phyloP scores from a whole-genome alignment of 2,329 filamentous ascomycete genomes.

The Aspergillus awamori region DNA sequence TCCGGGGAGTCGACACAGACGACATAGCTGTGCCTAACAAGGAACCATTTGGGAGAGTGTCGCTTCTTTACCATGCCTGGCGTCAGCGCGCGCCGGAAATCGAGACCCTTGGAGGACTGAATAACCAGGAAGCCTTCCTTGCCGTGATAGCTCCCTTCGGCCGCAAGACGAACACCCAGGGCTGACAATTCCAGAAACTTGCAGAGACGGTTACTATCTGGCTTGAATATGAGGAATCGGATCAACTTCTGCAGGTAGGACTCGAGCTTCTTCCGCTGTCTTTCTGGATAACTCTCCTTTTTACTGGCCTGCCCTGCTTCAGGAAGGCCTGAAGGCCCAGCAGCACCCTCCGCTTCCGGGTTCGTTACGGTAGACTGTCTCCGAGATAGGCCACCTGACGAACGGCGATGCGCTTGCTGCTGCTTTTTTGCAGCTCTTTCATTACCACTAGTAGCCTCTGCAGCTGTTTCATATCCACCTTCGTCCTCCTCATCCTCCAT shows the following conservation, averaged over 20 bases:
- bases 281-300: conserved; percentile 70
- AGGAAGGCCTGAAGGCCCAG: conserved; percentile 35
- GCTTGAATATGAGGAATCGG: conserved; percentile 92
- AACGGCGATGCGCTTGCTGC: conserved; percentile 46
- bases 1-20: conserved; percentile 98
- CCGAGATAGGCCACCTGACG: conserved; percentile 60
- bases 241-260: conserved; percentile 92
- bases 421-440: conserved; percentile 60
- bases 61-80: conserved; percentile 77
- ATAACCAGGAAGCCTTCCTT: conserved; percentile 96
- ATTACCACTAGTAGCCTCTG: conserved; percentile 70
- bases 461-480: conserved; percentile 52
- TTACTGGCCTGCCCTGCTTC: conserved; percentile 44
- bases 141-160: conserved; percentile 94
- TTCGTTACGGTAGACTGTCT: conserved; percentile 59
- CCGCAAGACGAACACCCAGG: conserved; percentile 86
- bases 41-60: conserved; percentile 93
- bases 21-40: conserved; percentile 96
- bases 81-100: conserved; percentile 79
- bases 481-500: conserved; percentile 69
- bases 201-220: conserved; percentile 92
- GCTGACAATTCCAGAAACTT: conserved; percentile 95
- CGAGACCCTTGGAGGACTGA: conserved; percentile 84
- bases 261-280: conserved; percentile 82
- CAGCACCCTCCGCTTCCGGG: conserved; percentile 42